phyloP scores from a whole-genome alignment of 2,329 filamentous ascomycete species.

The Colletotrichum aenigma region DNA sequence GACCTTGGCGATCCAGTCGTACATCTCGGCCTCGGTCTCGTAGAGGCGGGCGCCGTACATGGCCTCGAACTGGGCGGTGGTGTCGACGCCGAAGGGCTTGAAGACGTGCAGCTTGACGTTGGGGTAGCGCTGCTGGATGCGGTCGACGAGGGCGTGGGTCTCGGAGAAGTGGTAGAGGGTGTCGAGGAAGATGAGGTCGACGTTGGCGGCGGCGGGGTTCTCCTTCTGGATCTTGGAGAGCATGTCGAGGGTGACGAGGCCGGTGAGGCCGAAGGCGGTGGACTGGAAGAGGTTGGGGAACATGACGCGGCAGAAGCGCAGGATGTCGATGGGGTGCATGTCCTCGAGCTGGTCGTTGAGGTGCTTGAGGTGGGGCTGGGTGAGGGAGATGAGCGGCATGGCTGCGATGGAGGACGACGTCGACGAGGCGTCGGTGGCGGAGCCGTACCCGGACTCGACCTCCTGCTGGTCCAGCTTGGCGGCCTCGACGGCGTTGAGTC shows the following conservation, averaged over 20 bases:
- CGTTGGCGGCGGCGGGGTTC: conserved; percentile 61
- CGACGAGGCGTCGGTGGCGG: conserved; percentile 40
- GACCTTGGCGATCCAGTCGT: conserved; percentile 97
- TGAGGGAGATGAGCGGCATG: conserved; percentile 83
- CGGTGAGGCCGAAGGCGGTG: conserved; percentile 82
- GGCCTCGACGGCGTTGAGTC: conserved; percentile 36
- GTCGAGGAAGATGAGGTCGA: conserved; percentile 81
- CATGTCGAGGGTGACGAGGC: conserved; percentile 85
- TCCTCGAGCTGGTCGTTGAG: conserved; percentile 88
- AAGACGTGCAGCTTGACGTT: conserved; percentile 84
- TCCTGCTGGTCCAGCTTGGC: conserved; percentile 48
- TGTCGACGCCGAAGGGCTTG: conserved; percentile 80
- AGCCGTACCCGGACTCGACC: conserved; percentile 85
- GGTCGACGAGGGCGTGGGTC: conserved; percentile 75
- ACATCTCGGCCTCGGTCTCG: conserved; percentile 85
- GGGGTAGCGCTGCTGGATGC: conserved; percentile 77
- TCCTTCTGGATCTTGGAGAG: conserved; percentile 74
- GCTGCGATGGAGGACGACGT: conserved; percentile 61
- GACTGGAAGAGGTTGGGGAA: conserved; percentile 90
- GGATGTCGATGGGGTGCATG: conserved; percentile 87
- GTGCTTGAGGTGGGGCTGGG: conserved; percentile 84
- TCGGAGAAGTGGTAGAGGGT: conserved; percentile 84
- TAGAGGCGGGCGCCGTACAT: conserved; percentile 85
- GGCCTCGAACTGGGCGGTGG: conserved; percentile 76
- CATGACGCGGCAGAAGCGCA: conserved; percentile 89